These are phyloP conservation scores for Phlebiopsis flavidoalba DNA, from an alignment of 768 basidiomycete genomes.

Conservation along the genomic window DNA sequence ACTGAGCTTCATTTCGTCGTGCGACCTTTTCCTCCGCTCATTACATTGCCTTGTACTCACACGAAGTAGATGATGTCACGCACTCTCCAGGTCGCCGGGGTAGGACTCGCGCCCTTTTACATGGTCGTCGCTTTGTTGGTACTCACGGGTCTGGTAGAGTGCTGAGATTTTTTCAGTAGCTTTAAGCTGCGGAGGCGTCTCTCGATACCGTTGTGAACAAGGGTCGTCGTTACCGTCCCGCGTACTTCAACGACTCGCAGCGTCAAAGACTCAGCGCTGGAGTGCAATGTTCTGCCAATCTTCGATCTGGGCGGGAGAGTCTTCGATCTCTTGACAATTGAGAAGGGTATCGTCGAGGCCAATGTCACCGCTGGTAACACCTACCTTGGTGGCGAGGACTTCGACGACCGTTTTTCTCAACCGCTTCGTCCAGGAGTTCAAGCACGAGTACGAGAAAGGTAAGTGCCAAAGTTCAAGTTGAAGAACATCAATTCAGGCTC, in stretches of 20 bases:
- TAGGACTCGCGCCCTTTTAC: too few relatives aligned
- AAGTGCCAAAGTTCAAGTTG: conserved; percentile 18
- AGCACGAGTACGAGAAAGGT: conserved; percentile 97
- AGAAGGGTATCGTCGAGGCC: conserved; percentile 97
- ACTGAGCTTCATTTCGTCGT: too few relatives aligned
- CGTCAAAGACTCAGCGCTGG: conserved; percentile 88
- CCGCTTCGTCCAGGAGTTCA: conserved; percentile 96
- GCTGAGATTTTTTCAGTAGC: too few relatives aligned
- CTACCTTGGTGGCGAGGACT: conserved; percentile 97
- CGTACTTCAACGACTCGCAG: conserved; percentile 99
- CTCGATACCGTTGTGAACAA: conserved; percentile 79
- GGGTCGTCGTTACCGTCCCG: conserved; percentile 91
- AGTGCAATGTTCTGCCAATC: conserved; percentile 95
- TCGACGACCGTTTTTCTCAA: conserved; percentile 97
- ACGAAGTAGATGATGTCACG: too few relatives aligned
- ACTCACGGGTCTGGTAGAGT: too few relatives aligned
- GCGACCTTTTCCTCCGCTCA: too few relatives aligned
- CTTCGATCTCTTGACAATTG: conserved; percentile 94
- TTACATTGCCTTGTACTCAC: too few relatives aligned
- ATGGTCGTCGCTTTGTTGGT: too few relatives aligned
- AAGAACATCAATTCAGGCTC: conserved; percentile 11
- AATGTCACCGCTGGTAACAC: conserved; percentile 98
- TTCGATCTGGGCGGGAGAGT: conserved; percentile 99
- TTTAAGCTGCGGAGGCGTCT: conserved; percentile 92
- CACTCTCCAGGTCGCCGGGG: too few relatives aligned